phyloP scores from a whole-genome alignment of 257 asterid species.

The Salvia rosmarinus region DNA sequence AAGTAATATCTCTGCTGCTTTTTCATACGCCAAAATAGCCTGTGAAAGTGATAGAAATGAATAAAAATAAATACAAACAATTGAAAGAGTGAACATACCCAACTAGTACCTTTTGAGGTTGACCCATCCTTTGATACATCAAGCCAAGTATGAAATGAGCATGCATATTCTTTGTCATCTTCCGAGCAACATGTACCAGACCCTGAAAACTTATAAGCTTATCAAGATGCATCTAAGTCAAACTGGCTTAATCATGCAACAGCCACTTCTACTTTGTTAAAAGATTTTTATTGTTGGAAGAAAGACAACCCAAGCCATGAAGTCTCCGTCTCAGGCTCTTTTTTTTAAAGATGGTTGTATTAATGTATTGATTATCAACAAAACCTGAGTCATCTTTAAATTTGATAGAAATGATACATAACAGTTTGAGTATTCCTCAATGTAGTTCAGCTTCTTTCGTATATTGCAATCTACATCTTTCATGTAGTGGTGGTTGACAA shows the following conservation, averaged over 20 bases:
- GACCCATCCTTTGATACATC: constrained; percentile 98
- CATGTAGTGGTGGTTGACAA: neutral
- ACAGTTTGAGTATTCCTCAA: constrained; percentile 12
- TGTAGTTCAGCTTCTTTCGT: neutral
- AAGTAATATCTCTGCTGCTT: constrained; percentile 89
- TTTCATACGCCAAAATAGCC: constrained; percentile 89
- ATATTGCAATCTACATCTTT: neutral
- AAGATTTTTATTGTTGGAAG: neutral
- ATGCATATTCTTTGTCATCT: constrained; percentile 97
- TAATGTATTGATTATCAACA: neutral
- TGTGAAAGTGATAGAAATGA: constrained; percentile 38
- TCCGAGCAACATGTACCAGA: constrained; percentile 86
- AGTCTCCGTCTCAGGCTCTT: constrained; percentile 26
- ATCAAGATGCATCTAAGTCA: constrained; percentile 33
- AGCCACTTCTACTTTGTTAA: constrained; percentile 15
- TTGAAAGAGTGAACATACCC: constrained; percentile 26
- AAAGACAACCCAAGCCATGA: constrained; percentile 17
- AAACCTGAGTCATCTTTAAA: constrained; percentile 7
- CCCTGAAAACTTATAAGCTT: constrained; percentile 57
- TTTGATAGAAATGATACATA: constrained; percentile 3
- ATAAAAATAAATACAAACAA: constrained; percentile 30
- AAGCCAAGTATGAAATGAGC: constrained; percentile 95
- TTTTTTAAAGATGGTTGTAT: neutral
- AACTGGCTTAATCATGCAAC: constrained; percentile 8
- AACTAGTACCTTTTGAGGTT: constrained; percentile 85